Evolutionary conservation across 2,329 filamentous ascomycete genomes (phyloP), one percentile per base, ranked within the genome.

Genomic region (Erysiphe pulchra): DNA sequence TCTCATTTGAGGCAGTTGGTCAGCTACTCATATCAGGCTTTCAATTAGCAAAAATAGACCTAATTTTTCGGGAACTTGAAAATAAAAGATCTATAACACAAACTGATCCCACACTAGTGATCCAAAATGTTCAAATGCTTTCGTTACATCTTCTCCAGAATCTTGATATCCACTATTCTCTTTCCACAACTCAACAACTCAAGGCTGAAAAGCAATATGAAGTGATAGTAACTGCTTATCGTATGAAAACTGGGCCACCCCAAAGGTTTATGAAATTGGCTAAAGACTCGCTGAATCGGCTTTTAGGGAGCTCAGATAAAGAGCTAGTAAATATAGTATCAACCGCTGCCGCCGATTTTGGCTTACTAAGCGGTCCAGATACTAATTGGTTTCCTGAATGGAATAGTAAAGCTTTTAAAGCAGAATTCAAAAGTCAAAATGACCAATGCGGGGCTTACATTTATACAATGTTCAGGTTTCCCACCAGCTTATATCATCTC

Each of bases 1-100:
- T 80, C 18, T 65, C 80, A 4, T 71, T 73, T 24, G 74, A 79
- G 52, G 71, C 73, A 0, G 65, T 67, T 13, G 69, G 72, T 51
- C 64, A 63, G n/a, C 63, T 82, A 1, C 62, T 78, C 11, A 63
- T 70, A 7, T 67, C 74, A 4, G 57, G 69, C 67, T 1, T 46
- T 69, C 70, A 71, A 0, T 37, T 45, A 30, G 18, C 37, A 2
- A 30, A 20, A 37, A 17, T 37, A 28, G 14, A 45, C 18, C 20
- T 34, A 12, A 30, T 38, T 12, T 18, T 38, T 30, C 32, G 24
- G 16, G 20, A 45, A 38, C n/a, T 38, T 28, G 17, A 38, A 45
- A 16, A 30, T 16, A 36, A 45, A 37, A 5, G 18, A 38, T 38
- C n/a, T 38, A 38, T 2, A n/a, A 12, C 13, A 10, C 14, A 16